Percentiles rank a stretch among this genome's conserved stretches.
These are phyloP conservation scores for Moniliella sp. DNA, from an alignment of 1,284 basidiomycete genomes.

Conservation along the genomic window DNA sequence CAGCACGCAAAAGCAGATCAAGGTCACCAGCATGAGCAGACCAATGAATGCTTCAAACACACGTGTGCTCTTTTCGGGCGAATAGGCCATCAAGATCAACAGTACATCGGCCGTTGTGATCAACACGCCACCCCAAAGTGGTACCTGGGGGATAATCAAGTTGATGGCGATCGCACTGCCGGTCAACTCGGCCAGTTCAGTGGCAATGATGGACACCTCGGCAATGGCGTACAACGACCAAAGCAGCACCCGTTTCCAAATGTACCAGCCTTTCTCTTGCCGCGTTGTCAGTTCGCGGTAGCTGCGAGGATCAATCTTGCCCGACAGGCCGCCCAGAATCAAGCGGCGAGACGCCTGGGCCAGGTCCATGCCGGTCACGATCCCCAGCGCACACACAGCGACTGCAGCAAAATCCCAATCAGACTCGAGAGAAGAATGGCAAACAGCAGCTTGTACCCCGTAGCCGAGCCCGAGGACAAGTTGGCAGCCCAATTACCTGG, in stretches of 20 bases:
- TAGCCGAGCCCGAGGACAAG: conserved; percentile 27
- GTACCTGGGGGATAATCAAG: conserved; percentile 55
- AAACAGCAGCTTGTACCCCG: conserved; percentile 63
- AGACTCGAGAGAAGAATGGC: conserved; percentile 61
- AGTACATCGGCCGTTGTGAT: conserved; percentile 66
- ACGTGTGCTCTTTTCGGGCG: conserved; percentile 27
- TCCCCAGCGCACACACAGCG: conserved; percentile 41
- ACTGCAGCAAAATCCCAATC: conserved; percentile 60
- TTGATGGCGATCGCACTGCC: conserved; percentile 58
- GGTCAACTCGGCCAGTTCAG: conserved; percentile 46
- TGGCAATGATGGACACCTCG: conserved; percentile 53
- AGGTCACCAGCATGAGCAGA: conserved; percentile 36
- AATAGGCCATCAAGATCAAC: conserved; percentile 41
- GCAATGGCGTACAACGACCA: conserved; percentile 40
- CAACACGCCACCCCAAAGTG: conserved; percentile 40
- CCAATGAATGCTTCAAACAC: conserved; percentile 50
- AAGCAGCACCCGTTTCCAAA: conserved; percentile 50
- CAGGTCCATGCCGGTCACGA: conserved; percentile 36
- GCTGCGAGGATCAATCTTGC: conserved; percentile 4
- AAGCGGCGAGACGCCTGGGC: conserved; percentile 15
- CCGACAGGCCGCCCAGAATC: conserved; percentile 15
- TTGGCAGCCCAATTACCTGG: conserved; percentile 30
- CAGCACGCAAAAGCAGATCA: conserved; percentile 56
- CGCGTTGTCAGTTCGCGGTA: conserved; percentile 23
- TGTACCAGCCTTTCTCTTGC: conserved; percentile 49